Percentiles rank a stretch among this genome's conserved stretches.
Evolutionary conservation across 495 filamentous ascomycete species (phyloP).

Genomic region (Recurvomyces mirabilis): DNA sequence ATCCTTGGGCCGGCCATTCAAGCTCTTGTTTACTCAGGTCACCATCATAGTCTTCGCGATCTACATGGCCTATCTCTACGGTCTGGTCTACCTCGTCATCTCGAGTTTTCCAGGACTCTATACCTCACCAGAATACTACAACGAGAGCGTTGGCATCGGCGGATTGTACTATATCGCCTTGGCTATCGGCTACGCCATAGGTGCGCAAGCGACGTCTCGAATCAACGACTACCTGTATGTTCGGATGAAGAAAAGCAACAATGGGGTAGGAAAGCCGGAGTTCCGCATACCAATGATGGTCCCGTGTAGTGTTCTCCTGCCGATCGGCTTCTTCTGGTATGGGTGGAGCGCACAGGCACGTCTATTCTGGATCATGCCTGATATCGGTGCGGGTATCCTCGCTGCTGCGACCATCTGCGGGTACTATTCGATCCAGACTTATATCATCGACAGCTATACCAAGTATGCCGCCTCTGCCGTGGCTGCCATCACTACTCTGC

Average conservation of each 20-base stretch:
- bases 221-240: slow-evolving; percentile 48
- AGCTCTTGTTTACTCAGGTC: slow-evolving; percentile 35
- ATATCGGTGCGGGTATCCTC: slow-evolving; percentile 54
- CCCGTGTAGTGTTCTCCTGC: slow-evolving; percentile 45
- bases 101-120: slow-evolving; percentile 54
- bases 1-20: slow-evolving; percentile 32
- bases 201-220: slow-evolving; percentile 24
- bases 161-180: slow-evolving; percentile 35
- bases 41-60: slow-evolving; percentile 39
- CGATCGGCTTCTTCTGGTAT: slow-evolving; percentile 58
- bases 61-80: slow-evolving; percentile 55
- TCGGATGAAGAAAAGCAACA: slow-evolving; percentile 46
- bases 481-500: slow-evolving; percentile 48
- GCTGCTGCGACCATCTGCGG: slow-evolving; percentile 42
- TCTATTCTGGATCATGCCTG: slow-evolving; percentile 51
- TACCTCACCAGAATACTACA: slow-evolving; percentile 31
- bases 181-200: slow-evolving; percentile 30
- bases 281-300: slow-evolving; percentile 54
- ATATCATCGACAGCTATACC: slow-evolving; percentile 59
- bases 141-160: slow-evolving; percentile 20
- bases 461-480: slow-evolving; percentile 60
- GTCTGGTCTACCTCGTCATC: slow-evolving; percentile 55
- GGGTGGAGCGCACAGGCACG: slow-evolving; percentile 55
- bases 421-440: slow-evolving; percentile 55
- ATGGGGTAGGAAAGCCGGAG: slow-evolving; percentile 49